These are phyloP conservation scores for Colletotrichum sp. DNA, from an alignment of 2,329 filamentous ascomycete genomes.

Conservation along the genomic window DNA sequence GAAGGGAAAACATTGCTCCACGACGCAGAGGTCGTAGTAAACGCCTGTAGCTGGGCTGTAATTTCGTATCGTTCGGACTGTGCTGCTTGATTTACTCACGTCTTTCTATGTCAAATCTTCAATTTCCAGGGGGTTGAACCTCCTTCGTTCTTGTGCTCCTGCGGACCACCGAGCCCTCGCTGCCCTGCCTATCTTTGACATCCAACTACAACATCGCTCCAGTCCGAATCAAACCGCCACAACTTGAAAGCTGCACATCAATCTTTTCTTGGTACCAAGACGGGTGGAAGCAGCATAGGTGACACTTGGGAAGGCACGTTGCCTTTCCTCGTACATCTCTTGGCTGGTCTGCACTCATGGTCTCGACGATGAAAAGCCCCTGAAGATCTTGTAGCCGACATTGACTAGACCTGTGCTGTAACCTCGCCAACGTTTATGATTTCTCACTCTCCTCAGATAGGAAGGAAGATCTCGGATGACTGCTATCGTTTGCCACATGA, in stretches of 20 bases:
- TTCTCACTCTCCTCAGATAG: not conserved
- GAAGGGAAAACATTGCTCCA: not conserved
- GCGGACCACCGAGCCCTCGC: not conserved
- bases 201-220: not conserved
- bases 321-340: not conserved
- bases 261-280: not conserved
- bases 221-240: not conserved
- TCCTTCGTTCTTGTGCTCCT: not conserved
- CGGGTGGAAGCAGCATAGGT: not conserved
- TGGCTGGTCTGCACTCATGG: not conserved
- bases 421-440: not conserved
- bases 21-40: not conserved
- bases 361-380: not conserved
- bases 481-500: not conserved
- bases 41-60: not conserved
- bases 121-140: not conserved
- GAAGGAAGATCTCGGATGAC: not conserved
- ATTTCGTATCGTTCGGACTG: fast-evolving
- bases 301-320: not conserved
- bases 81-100: not conserved
- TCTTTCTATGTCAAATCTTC: not conserved
- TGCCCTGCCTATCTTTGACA: not conserved
- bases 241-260: not conserved
- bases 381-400: not conserved
- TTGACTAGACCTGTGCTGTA: not conserved